phyloP scores from a whole-genome alignment of 2,329 filamentous ascomycete species.

The Penicillium sp. region DNA sequence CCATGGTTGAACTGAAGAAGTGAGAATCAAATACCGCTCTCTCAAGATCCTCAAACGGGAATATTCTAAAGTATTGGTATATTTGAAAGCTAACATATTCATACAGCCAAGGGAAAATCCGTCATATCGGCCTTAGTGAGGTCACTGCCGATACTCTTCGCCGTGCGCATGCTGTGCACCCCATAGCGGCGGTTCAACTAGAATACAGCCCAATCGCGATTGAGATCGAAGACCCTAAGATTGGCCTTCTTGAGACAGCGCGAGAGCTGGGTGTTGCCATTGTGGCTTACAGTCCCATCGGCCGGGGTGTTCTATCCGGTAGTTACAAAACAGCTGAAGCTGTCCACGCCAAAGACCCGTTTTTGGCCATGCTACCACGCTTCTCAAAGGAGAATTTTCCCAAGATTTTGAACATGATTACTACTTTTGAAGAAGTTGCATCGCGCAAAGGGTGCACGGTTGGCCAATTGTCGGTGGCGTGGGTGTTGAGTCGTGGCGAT shows the following conservation, averaged over 20 bases:
- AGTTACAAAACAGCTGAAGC: constrained; percentile 34
- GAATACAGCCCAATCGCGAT: constrained; percentile 50
- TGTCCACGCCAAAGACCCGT: constrained; percentile 43
- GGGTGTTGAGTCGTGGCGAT: constrained; percentile 32
- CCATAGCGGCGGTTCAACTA: constrained; percentile 47
- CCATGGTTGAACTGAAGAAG: constrained; percentile 21
- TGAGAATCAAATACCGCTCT: background rate
- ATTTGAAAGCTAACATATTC: background rate
- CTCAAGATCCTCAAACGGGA: background rate
- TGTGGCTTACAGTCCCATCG: constrained; percentile 58
- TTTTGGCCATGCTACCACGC: constrained; percentile 42
- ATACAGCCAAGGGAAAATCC: constrained; percentile 46
- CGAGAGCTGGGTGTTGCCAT: constrained; percentile 56
- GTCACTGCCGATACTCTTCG: constrained; percentile 44
- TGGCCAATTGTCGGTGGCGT: constrained; percentile 48
- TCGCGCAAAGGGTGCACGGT: constrained; percentile 39
- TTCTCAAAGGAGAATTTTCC: constrained; percentile 51
- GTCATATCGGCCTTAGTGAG: constrained; percentile 47
- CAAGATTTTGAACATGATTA: constrained; percentile 48
- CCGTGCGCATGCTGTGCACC: constrained; percentile 46
- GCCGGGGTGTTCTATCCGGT: constrained; percentile 56
- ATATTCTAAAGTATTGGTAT: background rate
- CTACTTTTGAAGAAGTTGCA: constrained; percentile 44
- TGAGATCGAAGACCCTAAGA: constrained; percentile 46
- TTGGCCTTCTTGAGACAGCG: constrained; percentile 51